Evolutionary conservation across 1,284 basidiomycete genomes (phyloP), one percentile per base, ranked within the genome.

Genomic region (Neonothopanus nambi): DNA sequence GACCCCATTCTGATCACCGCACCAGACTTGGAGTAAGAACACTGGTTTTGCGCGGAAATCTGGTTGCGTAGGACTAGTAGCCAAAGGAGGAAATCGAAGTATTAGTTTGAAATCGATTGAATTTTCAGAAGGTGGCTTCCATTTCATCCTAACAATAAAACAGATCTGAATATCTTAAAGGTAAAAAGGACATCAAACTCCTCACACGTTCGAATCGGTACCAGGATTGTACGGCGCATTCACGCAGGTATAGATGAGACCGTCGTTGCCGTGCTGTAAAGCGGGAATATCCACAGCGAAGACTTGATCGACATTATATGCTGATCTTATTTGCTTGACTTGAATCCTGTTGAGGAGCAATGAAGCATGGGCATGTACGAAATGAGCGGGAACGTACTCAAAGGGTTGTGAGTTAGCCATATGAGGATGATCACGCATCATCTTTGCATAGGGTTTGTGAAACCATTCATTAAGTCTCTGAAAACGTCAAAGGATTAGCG

Each of bases 121-220:
- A 70, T 99, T 99, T 66, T 99, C 97, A 2, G 89, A 91, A 3
- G 97, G 95, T 1, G 96, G 95, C 71, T 99, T 99, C 97, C 97
- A 99, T 70, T 99, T 99, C 62, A 98, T 71, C 59, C 94, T 97
- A 66, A 38, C n/a, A 48, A 17, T 38, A 9, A 35, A 48, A n/a
- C n/a, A 46, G 46, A 20, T 59, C 30, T 33, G 30, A 33, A 13
- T 13, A 33, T 13, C 9, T 33, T 23, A 35, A 57, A 45, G 47
- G 45, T 38, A 47, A 52, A n/a, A 51, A 51, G n/a, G 43, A 30
- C 52, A 51, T 18, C 7, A 42, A 26, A 21, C 17, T 23, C 13
- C 87, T 61, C 56, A 96, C 95, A 99, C 95, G 59, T 93, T 93
- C 5, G 73, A 71, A 67, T 99, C 96, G 9, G 97, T 99, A 0